Conservation (phyloP, 2,329 filamentous ascomycete species). For the Clarireedia homoeocarpa region DNA sequence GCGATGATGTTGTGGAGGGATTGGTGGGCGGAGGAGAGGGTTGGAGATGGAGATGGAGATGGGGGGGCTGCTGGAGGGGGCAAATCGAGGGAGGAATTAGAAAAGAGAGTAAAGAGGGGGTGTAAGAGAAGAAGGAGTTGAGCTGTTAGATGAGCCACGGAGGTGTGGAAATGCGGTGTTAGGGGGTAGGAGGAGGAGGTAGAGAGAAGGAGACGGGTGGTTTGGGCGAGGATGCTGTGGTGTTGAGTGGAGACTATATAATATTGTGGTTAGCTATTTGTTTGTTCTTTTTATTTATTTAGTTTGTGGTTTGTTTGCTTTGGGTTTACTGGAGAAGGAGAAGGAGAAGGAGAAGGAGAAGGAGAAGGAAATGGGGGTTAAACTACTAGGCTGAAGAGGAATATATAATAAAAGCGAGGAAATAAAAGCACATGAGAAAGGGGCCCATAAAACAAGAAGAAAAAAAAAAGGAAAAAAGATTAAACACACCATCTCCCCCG, state of each 20-base stretch:
- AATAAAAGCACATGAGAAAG: no score
- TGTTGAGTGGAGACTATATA: conserved; percentile 20
- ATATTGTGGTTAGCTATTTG: neutral
- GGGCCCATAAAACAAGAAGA: neutral
- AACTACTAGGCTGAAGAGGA: no score
- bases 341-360: neutral
- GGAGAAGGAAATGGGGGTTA: neutral
- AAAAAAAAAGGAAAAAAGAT: neutral
- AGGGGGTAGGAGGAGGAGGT: conserved; percentile 2
- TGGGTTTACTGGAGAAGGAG: neutral
- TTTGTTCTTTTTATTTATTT: neutral
- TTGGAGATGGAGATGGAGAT: conserved; percentile 4
- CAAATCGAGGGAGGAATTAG: neutral
- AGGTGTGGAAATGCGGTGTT: conserved; percentile 31
- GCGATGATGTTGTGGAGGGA: conserved; percentile 23
- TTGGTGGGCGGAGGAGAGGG: conserved; percentile 17
- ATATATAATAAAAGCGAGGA: no score
- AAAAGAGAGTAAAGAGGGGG: conserved; percentile 20
- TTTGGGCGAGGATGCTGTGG: conserved; percentile 13
- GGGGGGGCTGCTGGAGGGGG: neutral
- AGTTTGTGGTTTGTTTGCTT: neutral
- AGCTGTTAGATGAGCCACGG: conserved; percentile 42
- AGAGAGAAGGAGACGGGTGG: neutral
- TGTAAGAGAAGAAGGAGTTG: conserved; percentile 35
- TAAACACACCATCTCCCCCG: no score